phyloP scores from a whole-genome alignment of 2,329 filamentous ascomycete species.

The Curvularia sp. region DNA sequence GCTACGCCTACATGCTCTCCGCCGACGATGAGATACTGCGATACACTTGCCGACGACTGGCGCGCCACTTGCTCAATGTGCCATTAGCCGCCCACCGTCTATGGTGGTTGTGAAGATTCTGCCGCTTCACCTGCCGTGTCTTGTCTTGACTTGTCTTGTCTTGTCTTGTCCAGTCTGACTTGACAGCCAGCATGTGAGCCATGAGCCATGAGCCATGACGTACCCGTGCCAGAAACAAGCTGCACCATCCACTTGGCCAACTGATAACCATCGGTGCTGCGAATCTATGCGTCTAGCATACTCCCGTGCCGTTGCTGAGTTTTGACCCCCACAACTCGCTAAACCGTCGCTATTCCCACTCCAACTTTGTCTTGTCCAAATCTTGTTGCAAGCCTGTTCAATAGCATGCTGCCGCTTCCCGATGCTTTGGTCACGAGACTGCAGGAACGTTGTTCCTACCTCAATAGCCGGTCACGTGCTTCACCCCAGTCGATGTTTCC shows the following conservation, averaged over 20 bases:
- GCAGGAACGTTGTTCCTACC: too few species aligned
- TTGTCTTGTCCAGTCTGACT: not conserved
- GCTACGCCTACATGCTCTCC: not conserved
- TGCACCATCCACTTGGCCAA: not conserved
- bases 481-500: not conserved
- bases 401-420: not conserved
- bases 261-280: not conserved
- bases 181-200: conserved; percentile 2
- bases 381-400: not conserved
- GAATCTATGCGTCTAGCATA: not conserved
- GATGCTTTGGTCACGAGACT: not conserved
- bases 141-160: not conserved
- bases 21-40: conserved; percentile 6
- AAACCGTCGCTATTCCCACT: not conserved
- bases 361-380: not conserved
- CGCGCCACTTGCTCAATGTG: not conserved
- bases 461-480: not conserved
- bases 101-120: not conserved
- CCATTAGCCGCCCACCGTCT: not conserved
- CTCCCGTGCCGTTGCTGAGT: not conserved
- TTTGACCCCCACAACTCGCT: not conserved
- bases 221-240: not conserved
- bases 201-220: conserved; percentile 12
- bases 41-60: not conserved
- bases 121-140: not conserved